Evolutionary conservation across 2,329 filamentous ascomycete species (phyloP).

Genomic region (Thelonectria olida): DNA sequence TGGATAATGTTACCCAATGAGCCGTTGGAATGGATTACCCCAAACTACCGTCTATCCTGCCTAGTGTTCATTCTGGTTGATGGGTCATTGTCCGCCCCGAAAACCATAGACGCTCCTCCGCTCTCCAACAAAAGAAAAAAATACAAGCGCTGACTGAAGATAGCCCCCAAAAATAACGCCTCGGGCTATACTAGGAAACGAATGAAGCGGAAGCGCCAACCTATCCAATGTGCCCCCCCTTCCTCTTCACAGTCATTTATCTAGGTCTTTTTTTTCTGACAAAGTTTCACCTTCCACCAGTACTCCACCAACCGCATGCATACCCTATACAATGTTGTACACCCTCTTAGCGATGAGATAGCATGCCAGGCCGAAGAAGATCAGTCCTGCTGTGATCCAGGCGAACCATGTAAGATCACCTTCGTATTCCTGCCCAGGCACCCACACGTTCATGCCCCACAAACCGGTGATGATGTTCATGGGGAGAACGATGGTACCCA

Average conservation of each 20-base stretch:
- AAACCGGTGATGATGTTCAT: constrained; percentile 99
- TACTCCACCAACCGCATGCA: neutral
- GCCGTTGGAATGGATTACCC: neutral
- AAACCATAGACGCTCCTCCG: neutral
- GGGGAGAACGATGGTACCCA: constrained; percentile 95
- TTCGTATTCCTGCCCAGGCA: constrained; percentile 89
- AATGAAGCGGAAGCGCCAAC: neutral
- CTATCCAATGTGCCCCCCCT: neutral
- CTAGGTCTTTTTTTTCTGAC: no score
- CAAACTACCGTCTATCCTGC: constrained; percentile 12
- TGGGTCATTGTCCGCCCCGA: neutral
- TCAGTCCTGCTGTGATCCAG: constrained; percentile 76
- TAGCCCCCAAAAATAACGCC: constrained; percentile 1
- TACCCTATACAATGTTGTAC: constrained; percentile 75
- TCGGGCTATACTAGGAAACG: neutral
- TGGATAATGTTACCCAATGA: neutral
- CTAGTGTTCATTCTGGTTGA: constrained; percentile 15
- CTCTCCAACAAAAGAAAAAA: neutral
- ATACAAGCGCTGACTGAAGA: no score
- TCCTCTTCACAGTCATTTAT: no score
- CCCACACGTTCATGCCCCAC: constrained; percentile 99
- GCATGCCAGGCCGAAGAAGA: constrained; percentile 82
- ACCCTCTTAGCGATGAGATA: constrained; percentile 86
- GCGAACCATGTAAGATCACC: constrained; percentile 79
- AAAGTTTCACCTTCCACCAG: no score